phyloP scores from a whole-genome alignment of 306 rosid species.

The Trichosanthes truncata region DNA sequence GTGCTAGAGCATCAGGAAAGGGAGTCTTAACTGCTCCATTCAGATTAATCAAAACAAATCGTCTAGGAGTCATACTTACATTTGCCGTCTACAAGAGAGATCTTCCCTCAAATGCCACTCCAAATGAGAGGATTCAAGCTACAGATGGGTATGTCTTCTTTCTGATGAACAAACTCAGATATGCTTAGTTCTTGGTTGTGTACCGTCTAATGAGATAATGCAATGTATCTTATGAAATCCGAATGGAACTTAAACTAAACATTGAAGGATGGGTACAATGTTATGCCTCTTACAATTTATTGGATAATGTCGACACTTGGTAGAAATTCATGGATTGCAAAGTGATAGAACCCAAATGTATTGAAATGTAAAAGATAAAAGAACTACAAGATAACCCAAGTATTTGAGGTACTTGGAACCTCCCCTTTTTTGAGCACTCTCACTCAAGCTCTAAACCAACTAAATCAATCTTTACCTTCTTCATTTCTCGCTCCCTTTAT shows the following conservation, averaged over 20 bases:
- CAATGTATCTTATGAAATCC: not conserved
- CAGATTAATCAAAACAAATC: slow-evolving; percentile 69
- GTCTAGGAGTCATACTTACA: slow-evolving; percentile 91
- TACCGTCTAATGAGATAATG: not conserved
- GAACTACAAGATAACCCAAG: too few relatives aligned
- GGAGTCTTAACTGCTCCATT: slow-evolving; percentile 95
- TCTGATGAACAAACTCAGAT: not conserved
- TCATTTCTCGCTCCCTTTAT: too few relatives aligned
- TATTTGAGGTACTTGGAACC: too few relatives aligned
- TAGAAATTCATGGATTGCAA: not conserved
- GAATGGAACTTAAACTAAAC: not conserved
- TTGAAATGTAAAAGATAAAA: too few relatives aligned
- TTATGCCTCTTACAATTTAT: not conserved
- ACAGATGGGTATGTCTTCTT: slow-evolving; percentile 70
- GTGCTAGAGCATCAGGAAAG: slow-evolving; percentile 92
- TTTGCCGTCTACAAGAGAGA: slow-evolving; percentile 91
- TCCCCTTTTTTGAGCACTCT: too few relatives aligned
- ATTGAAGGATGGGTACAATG: not conserved
- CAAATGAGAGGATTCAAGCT: slow-evolving; percentile 78
- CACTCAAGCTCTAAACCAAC: too few relatives aligned
- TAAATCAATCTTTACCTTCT: too few relatives aligned
- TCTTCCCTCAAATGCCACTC: slow-evolving; percentile 83
- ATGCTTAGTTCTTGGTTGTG: not conserved
- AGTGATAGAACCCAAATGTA: too few relatives aligned
- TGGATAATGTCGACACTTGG: not conserved